Base-by-base conservation (phyloP, 345 rosid species). In the Hypericum perforatum region DNA sequence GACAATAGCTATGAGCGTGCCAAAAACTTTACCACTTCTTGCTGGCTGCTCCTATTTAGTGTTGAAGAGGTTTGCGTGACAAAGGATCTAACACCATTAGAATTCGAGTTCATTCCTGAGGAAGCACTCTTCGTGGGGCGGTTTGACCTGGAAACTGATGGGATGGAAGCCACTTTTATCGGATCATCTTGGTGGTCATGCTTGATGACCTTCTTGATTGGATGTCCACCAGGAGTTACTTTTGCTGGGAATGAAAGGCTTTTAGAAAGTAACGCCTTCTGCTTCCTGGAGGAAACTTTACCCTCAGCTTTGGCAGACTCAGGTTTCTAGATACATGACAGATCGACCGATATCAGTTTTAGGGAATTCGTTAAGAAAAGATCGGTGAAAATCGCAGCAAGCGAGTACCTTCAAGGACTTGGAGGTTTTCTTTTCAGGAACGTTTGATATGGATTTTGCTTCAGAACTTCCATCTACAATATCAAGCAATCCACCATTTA, bases 171-270 rank as follows among this genome's bases (percentile, higher is more conserved):
- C 1, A 39, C 37, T 63, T 66, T 75, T 41, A 22, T 22, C 32
- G 56, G 22, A 49, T 53, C 65, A 41, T 66, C 63, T 38, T 53
- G 60, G 36, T 38, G 61, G 58, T 62, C 57, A 71, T 65, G 76
- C 69, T 79, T 91, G 54, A 22, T 48, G 56, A 45, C 55, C 12
- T 62, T 41, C 58, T 75, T 82, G 14, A 48, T 50, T 6, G 66
- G 63, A 59, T 65, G 61, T 51, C 69, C 86, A 55, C 55, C 52
- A 36, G 45, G 67, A 63, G 54, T 58, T 53, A 73, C 85, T 69
- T 54, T 79, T 52, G 76, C 70, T 5, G 92, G 84, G 71, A 85
- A 85, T 44, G 92, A 84, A 67, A 71, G 63, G 55, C 82, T 82
- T 74, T 91, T 92, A 49, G 92, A 82, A 56, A 85, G 67, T 12